Conservation (phyloP, 345 rosid genomes). For the Adansonia digitata region DNA sequence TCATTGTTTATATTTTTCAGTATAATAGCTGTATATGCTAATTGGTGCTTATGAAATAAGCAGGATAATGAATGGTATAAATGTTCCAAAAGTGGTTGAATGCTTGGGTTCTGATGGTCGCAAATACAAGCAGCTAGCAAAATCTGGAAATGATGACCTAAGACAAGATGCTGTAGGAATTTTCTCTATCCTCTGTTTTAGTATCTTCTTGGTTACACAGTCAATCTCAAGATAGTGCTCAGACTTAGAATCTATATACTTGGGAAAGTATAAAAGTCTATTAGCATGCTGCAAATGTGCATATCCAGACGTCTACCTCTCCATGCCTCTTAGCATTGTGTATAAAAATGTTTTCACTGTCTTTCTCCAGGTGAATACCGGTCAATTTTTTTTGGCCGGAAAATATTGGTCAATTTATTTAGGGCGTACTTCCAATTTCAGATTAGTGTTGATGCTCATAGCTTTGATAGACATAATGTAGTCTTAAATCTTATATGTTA, state of each 20-base stretch:
- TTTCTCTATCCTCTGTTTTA: slow-evolving; percentile 6
- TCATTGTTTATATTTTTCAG: neutral
- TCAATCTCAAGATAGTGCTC: neutral
- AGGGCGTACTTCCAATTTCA: neutral
- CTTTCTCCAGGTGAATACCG: neutral
- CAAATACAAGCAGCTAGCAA: slow-evolving; percentile 87
- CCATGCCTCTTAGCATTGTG: neutral
- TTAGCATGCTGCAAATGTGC: slow-evolving; percentile 11
- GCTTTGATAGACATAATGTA: neutral
- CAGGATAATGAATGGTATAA: slow-evolving; percentile 94
- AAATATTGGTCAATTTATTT: neutral
- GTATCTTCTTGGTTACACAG: neutral
- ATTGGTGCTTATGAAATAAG: slow-evolving; percentile 24
- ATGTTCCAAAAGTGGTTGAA: slow-evolving; percentile 95
- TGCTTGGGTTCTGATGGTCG: slow-evolving; percentile 91
- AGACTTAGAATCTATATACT: neutral
- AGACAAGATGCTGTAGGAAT: slow-evolving; percentile 96
- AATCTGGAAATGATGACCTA: slow-evolving; percentile 96
- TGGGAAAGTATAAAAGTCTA: neutral
- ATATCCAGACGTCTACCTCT: neutral
- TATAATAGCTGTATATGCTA: slow-evolving; percentile 14
- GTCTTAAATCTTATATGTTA: neutral
- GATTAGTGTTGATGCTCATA: neutral
- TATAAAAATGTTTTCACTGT: neutral
- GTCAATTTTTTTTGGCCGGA: neutral